Percentiles rank a stretch among this genome's conserved stretches.
Conservation (phyloP, 2,329 filamentous ascomycete species). For the Fusarium robinianum region DNA sequence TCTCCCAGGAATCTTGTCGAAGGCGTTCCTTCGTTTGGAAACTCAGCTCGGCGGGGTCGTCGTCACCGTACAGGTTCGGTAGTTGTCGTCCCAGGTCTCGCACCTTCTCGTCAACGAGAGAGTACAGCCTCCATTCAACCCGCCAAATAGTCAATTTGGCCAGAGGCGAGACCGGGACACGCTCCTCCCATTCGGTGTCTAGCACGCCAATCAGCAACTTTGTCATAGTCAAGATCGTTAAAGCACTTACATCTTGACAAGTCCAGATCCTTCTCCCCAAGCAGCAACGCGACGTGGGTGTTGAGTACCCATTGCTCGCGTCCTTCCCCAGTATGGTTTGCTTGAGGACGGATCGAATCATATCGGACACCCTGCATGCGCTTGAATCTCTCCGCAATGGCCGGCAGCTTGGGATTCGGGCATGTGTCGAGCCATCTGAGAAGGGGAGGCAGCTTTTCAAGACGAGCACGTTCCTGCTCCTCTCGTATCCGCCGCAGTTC, state of each 20-base stretch:
- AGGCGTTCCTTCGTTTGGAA: constrained; percentile 52
- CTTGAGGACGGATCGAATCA: constrained; percentile 62
- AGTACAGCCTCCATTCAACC: constrained; percentile 60
- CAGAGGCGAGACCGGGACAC: constrained; percentile 54
- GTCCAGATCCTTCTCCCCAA: constrained; percentile 66
- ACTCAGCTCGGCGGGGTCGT: constrained; percentile 50
- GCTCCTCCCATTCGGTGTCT: constrained; percentile 66
- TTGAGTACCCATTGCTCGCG: constrained; percentile 70
- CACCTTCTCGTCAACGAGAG: constrained; percentile 55
- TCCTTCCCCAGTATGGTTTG: constrained; percentile 58
- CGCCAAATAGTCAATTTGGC: constrained; percentile 65
- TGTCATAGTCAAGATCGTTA: not conserved
- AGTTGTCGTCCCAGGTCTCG: constrained; percentile 60
- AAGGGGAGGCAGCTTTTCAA: constrained; percentile 63
- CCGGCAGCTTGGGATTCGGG: constrained; percentile 54
- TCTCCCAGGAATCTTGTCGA: constrained; percentile 54
- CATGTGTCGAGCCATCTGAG: constrained; percentile 63
- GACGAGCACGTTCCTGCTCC: constrained; percentile 58
- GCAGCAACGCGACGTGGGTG: constrained; percentile 64
- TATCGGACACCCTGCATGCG: constrained; percentile 65
- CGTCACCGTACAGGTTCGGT: constrained; percentile 54
- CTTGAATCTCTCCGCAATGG: constrained; percentile 59
- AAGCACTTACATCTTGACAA: constrained; percentile 62
- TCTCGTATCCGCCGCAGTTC: constrained; percentile 56
- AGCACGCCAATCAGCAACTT: constrained; percentile 14